phyloP scores from a whole-genome alignment of 371 early-diverging fungal genomes.

The Actinomucor elegans region DNA sequence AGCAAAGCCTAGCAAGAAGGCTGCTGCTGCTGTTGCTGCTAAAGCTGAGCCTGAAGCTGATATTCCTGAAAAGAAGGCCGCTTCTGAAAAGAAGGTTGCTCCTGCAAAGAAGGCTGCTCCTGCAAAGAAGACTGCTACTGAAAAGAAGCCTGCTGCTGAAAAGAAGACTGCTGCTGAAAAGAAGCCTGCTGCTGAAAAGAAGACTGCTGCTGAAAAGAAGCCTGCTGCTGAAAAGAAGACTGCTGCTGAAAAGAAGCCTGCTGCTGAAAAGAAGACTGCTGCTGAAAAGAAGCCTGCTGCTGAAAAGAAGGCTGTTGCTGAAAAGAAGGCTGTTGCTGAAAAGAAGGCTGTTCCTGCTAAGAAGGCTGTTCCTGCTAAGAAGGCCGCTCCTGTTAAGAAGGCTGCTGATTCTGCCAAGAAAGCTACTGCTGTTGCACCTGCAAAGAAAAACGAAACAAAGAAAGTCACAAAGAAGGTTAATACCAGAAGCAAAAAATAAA shows the following conservation, averaged over 20 bases:
- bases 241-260: background rate
- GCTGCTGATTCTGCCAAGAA: background rate
- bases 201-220: background rate
- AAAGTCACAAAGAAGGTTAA: slow-evolving; percentile 13
- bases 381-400: background rate
- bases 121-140: slow-evolving; percentile 1
- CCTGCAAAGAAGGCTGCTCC: background rate
- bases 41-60: background rate
- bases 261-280: slow-evolving; percentile 1
- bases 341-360: slow-evolving; percentile 2
- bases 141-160: background rate
- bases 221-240: slow-evolving; percentile 1
- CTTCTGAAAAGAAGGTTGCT: background rate
- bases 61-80: background rate
- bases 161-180: background rate
- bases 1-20: background rate
- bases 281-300: background rate
- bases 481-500: slow-evolving; percentile 11
- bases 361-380: background rate
- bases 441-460: slow-evolving; percentile 8
- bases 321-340: background rate
- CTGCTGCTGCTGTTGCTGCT: background rate
- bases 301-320: background rate
- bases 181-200: background rate
- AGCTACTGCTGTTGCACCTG: slow-evolving; percentile 1